Evolutionary conservation across 768 basidiomycete genomes (phyloP), one percentile per base, ranked within the genome.

Genomic region (Agrocybe pediades): DNA sequence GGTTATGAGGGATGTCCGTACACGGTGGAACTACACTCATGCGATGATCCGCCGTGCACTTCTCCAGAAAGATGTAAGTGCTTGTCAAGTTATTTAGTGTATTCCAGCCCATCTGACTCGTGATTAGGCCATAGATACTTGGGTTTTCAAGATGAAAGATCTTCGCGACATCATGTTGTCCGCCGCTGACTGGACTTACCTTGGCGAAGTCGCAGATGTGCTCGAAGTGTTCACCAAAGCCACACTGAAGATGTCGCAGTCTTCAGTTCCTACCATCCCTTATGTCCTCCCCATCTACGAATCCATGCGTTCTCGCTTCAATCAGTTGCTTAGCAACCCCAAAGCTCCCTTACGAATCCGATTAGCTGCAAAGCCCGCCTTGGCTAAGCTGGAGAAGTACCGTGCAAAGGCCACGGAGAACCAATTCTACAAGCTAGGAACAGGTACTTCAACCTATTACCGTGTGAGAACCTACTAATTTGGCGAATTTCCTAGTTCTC

Each of bases 11-110:
- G 71, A 75, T 60, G 64, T 74, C 24, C 46, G 44, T 2, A 74
- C 68, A 0, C 50, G 68, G 6, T 73, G 71, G 73, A 71, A 72
- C 50, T 73, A 60, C 23, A 73, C 68, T 15, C 66, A 74, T 48
- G 66, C 66, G 1, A 72, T 72, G 69, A 68, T 72, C 33, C 26
- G 54, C 9, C 65, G 63, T 2, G 71, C 63, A 2, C 49, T 55
- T 6, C 29, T 64, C 0, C 52, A 68, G 0, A 51, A 54, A 46
- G 51, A 73, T 46, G 71, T 71, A 44, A 20, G 62, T 58, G 20
- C 19, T 42, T 51, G 7, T 36, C 26, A 26, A 25, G 51, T 29
- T 9, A 24, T 15, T 30, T 25, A 27, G 16, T n/a, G 9, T 25
- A 15, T 21, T 30, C 16, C 13, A 8, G 46, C 16, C 7, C 39